phyloP scores from a whole-genome alignment of 352 stramenopile genomes.

The Blastocystis sp. region DNA sequence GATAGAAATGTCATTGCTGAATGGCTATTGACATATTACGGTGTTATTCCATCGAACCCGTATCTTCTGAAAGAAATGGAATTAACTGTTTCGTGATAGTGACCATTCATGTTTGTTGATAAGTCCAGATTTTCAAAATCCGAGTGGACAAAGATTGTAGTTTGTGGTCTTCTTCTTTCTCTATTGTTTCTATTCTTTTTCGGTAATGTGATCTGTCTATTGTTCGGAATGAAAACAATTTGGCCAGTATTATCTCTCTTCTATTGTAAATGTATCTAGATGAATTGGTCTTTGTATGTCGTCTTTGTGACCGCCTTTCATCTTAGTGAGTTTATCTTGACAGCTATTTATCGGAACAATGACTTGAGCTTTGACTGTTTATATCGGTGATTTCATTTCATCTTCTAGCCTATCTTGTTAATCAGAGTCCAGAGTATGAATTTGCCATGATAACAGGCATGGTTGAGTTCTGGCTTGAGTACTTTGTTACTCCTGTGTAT shows the following conservation, averaged over 20 bases:
- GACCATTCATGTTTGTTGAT: not conserved
- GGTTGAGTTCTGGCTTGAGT: slow-evolving; percentile 58
- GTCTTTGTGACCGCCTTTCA: slow-evolving; percentile 63
- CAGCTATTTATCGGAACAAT: slow-evolving; percentile 18
- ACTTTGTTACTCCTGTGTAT: slow-evolving; percentile 44
- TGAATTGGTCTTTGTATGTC: slow-evolving; percentile 53
- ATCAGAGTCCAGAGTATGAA: slow-evolving; percentile 51
- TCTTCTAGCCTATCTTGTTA: slow-evolving; percentile 52
- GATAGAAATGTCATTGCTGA: not conserved
- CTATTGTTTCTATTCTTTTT: slow-evolving; percentile 17
- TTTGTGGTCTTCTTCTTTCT: not conserved
- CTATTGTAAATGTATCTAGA: not conserved
- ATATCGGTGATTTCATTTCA: not conserved
- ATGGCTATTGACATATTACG: not conserved
- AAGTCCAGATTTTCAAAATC: not conserved
- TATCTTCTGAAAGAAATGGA: not conserved
- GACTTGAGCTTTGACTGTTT: slow-evolving; percentile 55
- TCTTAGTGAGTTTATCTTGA: slow-evolving; percentile 64
- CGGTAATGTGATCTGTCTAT: not conserved
- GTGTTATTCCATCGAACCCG: not conserved
- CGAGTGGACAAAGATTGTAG: slow-evolving; percentile 25
- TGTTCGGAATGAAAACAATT: not conserved
- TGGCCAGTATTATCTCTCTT: not conserved
- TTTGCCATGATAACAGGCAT: slow-evolving; percentile 66
- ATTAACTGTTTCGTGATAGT: not conserved